A percentile compares a stretch with the other conserved stretches of the same genome.
phyloP scores from a whole-genome alignment of 108 stramenopile species.

The Fragilaria radians region DNA sequence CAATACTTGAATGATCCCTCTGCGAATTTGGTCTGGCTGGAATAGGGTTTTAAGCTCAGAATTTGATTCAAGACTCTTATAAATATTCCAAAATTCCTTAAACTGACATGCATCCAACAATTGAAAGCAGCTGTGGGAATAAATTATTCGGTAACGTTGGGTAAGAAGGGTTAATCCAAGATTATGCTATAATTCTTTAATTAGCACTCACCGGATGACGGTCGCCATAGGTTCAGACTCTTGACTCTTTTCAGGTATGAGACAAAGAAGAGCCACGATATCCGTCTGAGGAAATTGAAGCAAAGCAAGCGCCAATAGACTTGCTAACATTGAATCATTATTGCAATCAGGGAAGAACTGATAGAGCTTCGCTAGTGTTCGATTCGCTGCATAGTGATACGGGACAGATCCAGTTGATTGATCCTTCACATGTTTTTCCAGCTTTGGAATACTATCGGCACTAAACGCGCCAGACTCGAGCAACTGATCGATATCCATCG shows the following conservation, averaged over 20 bases:
- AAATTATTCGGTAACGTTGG: too few relatives aligned
- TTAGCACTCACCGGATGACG: constrained; percentile 42
- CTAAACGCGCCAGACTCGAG: constrained; percentile 37
- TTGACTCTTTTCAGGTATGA: constrained; percentile 63
- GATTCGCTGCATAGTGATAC: constrained; percentile 75
- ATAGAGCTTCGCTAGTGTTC: constrained; percentile 68
- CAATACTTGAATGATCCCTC: constrained; percentile 48
- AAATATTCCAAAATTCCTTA: constrained; percentile 65
- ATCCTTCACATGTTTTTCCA: constrained; percentile 70
- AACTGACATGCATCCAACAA: constrained; percentile 71
- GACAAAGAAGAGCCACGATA: constrained; percentile 56
- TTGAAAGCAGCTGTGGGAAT: constrained; percentile 26
- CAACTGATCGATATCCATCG: constrained; percentile 19
- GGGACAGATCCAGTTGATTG: constrained; percentile 59
- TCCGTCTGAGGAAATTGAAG: constrained; percentile 64
- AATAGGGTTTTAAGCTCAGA: constrained; percentile 34
- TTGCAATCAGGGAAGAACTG: constrained; percentile 56
- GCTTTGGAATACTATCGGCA: constrained; percentile 36
- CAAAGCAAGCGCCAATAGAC: constrained; percentile 51
- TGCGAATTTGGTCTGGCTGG: constrained; percentile 34
- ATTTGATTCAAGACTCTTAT: constrained; percentile 37
- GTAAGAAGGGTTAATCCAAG: too few relatives aligned
- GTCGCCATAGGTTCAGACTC: constrained; percentile 49
- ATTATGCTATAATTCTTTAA: too few relatives aligned
- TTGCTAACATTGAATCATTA: constrained; percentile 25